A percentile compares a stretch with the other conserved stretches of the same genome.
Conservation (phyloP, 805 yeast species). For the Spathaspora sp. region DNA sequence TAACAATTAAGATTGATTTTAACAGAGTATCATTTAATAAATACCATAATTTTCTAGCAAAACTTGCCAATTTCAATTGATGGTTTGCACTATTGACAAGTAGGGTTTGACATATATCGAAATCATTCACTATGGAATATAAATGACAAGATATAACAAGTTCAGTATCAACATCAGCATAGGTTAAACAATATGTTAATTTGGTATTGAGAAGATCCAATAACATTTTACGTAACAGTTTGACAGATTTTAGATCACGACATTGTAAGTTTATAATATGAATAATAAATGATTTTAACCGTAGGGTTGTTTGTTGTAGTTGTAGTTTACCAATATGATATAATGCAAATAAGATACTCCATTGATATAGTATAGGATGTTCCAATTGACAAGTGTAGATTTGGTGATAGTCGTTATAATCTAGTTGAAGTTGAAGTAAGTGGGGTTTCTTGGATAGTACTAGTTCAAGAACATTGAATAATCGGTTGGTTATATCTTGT, state of each 20-base stretch:
- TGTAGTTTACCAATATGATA: conserved; percentile 15
- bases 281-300: conserved; percentile 30
- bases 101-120: conserved; percentile 28
- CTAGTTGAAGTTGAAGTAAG: conserved; percentile 18
- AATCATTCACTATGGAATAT: conserved; percentile 34
- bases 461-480: conserved; percentile 28
- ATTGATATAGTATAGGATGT: conserved; percentile 21
- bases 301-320: conserved; percentile 14
- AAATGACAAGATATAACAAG: conserved; percentile 22
- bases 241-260: conserved; percentile 23
- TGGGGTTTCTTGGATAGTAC: conserved; percentile 27
- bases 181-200: conserved; percentile 5
- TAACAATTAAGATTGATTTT: conserved; percentile 28
- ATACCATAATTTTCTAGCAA: conserved; percentile 30
- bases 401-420: conserved; percentile 5
- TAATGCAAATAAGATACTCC: conserved; percentile 26
- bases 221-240: conserved; percentile 15
- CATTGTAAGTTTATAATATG: conserved; percentile 28
- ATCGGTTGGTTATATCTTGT: conserved; percentile 14
- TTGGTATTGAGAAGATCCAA: conserved; percentile 15
- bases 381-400: not conserved
- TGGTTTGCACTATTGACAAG: conserved; percentile 16
- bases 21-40: conserved; percentile 13
- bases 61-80: conserved; percentile 27
- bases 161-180: conserved; percentile 1